These are phyloP conservation scores for Peronosclerospora sorghi DNA, from an alignment of 352 stramenopile genomes.

Conservation along the genomic window DNA sequence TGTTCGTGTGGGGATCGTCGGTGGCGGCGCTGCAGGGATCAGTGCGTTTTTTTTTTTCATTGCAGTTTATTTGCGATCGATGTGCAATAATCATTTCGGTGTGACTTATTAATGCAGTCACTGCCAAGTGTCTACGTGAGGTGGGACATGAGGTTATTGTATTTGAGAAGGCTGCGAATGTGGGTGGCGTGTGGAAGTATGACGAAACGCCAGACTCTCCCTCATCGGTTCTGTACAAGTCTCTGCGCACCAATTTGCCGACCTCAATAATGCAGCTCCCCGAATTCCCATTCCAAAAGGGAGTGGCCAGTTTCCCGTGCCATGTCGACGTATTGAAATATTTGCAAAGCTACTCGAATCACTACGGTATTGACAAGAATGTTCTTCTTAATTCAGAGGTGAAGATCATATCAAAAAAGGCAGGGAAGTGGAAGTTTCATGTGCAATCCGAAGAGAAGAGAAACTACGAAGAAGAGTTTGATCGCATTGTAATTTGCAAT, in stretches of 20 bases:
- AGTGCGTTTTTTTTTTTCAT: conserved; percentile 28
- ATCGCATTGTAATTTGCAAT: conserved; percentile 72
- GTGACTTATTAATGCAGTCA: conserved; percentile 25
- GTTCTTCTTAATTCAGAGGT: conserved; percentile 43
- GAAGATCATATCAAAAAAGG: conserved; percentile 33
- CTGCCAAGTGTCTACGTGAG: conserved; percentile 54
- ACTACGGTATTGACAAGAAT: conserved; percentile 39
- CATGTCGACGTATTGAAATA: conserved; percentile 57
- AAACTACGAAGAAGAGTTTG: conserved; percentile 49
- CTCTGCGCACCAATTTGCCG: conserved; percentile 68
- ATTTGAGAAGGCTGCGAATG: conserved; percentile 49
- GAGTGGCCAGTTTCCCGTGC: conserved; percentile 40
- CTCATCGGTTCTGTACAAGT: conserved; percentile 67
- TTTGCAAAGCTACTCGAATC: conserved; percentile 49
- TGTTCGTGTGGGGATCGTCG: conserved; percentile 54
- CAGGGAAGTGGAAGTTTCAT: conserved; percentile 26
- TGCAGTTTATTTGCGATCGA: neutral
- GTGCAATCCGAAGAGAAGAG: conserved; percentile 26
- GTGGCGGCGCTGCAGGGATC: conserved; percentile 59
- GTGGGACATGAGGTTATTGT: conserved; percentile 57
- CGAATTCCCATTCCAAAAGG: conserved; percentile 52
- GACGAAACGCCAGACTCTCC: conserved; percentile 31
- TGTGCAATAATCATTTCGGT: neutral
- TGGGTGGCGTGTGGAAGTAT: conserved; percentile 79
- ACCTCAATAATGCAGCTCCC: conserved; percentile 72